A percentile compares a stretch with the other conserved stretches of the same genome.
phyloP scores from a whole-genome alignment of 306 rosid species.

The Medicago arabica region DNA sequence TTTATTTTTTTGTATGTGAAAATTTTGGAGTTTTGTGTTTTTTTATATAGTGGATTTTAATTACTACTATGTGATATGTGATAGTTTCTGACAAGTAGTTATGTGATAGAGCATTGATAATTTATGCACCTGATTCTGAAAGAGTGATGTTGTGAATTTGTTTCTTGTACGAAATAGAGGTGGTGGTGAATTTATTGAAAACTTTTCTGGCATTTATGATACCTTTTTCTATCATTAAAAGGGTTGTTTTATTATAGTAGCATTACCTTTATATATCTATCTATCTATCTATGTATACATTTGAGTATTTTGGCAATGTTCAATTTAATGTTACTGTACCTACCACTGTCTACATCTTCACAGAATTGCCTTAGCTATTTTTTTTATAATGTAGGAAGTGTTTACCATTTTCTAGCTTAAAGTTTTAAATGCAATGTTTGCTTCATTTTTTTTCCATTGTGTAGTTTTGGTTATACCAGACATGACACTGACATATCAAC shows the following conservation, averaged over 20 bases:
- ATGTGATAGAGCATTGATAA: background rate
- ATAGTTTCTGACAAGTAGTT: constrained; percentile 6
- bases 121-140: constrained; percentile 9
- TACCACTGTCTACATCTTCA: constrained; percentile 1
- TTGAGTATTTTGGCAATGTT: background rate
- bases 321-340: constrained; percentile 25
- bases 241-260: constrained; percentile 22
- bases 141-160: constrained; percentile 11
- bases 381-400: background rate
- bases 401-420: background rate
- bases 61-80: background rate
- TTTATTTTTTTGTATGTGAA: too few relatives aligned
- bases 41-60: background rate
- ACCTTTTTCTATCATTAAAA: background rate
- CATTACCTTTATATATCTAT: constrained; percentile 14
- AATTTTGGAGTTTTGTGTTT: background rate
- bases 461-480: background rate
- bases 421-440: background rate
- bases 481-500: too few relatives aligned
- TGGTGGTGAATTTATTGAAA: background rate
- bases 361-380: background rate
- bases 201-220: constrained; percentile 21
- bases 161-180: background rate
- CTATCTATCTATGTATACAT: background rate
- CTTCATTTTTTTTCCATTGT: constrained; percentile 3